Conservation (phyloP, 345 rosid species). For the Populus alba region DNA sequence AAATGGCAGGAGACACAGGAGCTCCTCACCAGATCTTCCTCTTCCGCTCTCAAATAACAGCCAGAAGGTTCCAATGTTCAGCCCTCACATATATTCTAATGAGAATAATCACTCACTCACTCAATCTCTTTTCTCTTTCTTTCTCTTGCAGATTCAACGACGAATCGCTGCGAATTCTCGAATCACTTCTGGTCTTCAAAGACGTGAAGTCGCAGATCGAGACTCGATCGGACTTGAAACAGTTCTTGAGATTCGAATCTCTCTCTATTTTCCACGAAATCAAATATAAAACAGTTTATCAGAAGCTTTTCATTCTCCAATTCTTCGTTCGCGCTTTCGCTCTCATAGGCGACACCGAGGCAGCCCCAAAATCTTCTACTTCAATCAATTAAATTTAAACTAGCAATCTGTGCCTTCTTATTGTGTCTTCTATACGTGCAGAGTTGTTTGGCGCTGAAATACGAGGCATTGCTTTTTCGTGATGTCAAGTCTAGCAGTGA, state of each 20-base stretch:
- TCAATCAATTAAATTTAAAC: neutral
- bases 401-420: neutral
- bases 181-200: constrained; percentile 46
- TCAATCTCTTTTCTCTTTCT: neutral
- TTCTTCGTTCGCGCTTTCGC: constrained; percentile 77
- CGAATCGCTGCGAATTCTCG: constrained; percentile 57
- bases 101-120: neutral
- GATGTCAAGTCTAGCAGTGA: constrained; percentile 46
- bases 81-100: neutral
- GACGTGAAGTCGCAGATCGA: constrained; percentile 47
- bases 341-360: constrained; percentile 72
- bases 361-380: neutral
- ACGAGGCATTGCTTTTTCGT: constrained; percentile 65
- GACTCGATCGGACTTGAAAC: constrained; percentile 39
- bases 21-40: constrained; percentile 37
- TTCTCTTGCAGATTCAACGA: constrained; percentile 52
- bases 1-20: constrained; percentile 20
- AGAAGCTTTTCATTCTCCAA: constrained; percentile 60
- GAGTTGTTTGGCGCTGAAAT: constrained; percentile 75
- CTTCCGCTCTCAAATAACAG: constrained; percentile 45
- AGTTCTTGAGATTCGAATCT: constrained; percentile 56
- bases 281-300: constrained; percentile 37
- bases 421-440: constrained; percentile 6
- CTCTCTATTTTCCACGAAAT: constrained; percentile 37
- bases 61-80: constrained; percentile 41